phyloP scores from a whole-genome alignment of 108 stramenopile genomes.

The Nitzschia sp. region DNA sequence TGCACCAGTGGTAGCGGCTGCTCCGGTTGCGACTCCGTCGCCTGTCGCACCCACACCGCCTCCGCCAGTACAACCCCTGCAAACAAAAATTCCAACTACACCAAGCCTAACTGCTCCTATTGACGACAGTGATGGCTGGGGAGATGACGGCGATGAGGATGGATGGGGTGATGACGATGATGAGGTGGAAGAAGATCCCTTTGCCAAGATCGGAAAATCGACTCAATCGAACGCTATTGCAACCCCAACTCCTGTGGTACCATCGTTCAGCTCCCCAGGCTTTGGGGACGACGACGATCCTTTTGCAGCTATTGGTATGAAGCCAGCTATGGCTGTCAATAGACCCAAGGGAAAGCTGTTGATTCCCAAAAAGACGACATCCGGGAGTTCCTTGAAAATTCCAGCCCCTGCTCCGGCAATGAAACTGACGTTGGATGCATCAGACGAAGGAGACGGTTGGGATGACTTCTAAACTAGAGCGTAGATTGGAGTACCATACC shows the following conservation, averaged over 20 bases:
- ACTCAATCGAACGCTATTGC: background rate
- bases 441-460: slow-evolving; percentile 77
- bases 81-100: slow-evolving; percentile 15
- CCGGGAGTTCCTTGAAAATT: slow-evolving; percentile 22
- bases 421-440: slow-evolving; percentile 32
- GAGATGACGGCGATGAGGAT: slow-evolving; percentile 42
- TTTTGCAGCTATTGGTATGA: slow-evolving; percentile 65
- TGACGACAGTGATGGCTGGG: slow-evolving; percentile 55
- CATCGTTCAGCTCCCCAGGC: background rate
- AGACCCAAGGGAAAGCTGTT: slow-evolving; percentile 23
- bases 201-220: slow-evolving; percentile 25
- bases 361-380: slow-evolving; percentile 33
- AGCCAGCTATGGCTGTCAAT: slow-evolving; percentile 15
- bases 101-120: slow-evolving; percentile 16
- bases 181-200: slow-evolving; percentile 26
- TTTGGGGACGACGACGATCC: slow-evolving; percentile 47
- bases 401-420: slow-evolving; percentile 31
- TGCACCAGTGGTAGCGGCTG: slow-evolving; percentile 21
- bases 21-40: slow-evolving; percentile 12
- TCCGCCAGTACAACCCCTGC: slow-evolving; percentile 1
- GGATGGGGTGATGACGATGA: slow-evolving; percentile 49
- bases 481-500: too few relatives aligned
- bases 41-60: background rate
- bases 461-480: slow-evolving; percentile 71
- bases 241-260: background rate